A percentile compares a stretch with the other conserved stretches of the same genome.
Conservation (phyloP, 208 protist species). For the Trypanosoma conorhini region DNA sequence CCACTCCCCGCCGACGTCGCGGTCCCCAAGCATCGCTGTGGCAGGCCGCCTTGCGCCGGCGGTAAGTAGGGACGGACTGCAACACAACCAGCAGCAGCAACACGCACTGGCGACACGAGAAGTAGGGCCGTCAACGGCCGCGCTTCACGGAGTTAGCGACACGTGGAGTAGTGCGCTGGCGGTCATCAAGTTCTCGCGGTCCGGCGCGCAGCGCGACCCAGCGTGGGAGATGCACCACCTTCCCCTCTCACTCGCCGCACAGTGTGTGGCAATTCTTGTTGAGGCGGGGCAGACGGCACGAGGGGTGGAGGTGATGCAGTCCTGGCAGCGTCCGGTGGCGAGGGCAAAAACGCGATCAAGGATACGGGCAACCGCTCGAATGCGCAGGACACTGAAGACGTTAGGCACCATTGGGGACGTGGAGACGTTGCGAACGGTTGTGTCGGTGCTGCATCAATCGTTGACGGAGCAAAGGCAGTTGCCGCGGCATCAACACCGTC, state of each 20-base stretch:
- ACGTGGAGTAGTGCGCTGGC: constrained; percentile 19
- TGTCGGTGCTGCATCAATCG: constrained; percentile 18
- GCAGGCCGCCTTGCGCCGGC: constrained; percentile 1
- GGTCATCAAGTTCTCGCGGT: constrained; percentile 21
- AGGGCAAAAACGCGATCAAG: background rate
- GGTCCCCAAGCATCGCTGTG: background rate
- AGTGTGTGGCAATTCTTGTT: constrained; percentile 22
- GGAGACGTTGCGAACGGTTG: constrained; percentile 15
- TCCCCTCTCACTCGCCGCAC: constrained; percentile 9
- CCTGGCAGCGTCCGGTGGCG: constrained; percentile 8
- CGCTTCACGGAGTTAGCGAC: constrained; percentile 21
- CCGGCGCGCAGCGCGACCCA: background rate
- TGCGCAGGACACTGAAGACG: constrained; percentile 20
- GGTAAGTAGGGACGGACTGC: background rate
- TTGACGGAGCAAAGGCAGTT: constrained; percentile 8
- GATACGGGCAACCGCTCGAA: background rate
- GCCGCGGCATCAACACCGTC: background rate
- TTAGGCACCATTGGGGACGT: constrained; percentile 30
- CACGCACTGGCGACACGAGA: background rate
- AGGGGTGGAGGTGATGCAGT: constrained; percentile 10
- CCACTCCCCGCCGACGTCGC: background rate
- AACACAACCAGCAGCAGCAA: constrained; percentile 8
- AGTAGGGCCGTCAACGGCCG: constrained; percentile 13
- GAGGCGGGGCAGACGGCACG: constrained; percentile 9
- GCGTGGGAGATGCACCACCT: constrained; percentile 3